phyloP scores from a whole-genome alignment of 345 rosid genomes.

The Populus pruinosa region DNA sequence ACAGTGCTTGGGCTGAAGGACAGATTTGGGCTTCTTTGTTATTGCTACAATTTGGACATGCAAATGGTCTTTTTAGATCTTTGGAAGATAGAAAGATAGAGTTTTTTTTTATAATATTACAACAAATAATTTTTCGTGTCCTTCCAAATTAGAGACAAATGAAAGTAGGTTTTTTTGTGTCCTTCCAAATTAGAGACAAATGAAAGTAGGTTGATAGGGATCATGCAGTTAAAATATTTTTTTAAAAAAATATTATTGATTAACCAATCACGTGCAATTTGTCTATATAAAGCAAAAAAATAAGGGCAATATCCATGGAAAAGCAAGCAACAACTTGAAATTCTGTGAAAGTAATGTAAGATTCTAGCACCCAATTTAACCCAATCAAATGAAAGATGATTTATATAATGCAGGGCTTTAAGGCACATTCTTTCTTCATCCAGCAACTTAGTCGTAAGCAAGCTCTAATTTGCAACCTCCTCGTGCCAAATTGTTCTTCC shows the following conservation, averaged over 20 bases:
- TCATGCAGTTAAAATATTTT: no score
- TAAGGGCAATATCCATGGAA: conserved; percentile 1
- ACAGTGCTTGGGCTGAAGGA: no score
- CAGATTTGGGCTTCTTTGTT: no score
- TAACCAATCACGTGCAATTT: no score
- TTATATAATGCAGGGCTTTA: conserved; percentile 19
- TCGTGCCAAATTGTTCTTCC: conserved; percentile 18
- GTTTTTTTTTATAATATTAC: no score
- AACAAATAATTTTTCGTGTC: not conserved
- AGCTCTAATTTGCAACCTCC: conserved; percentile 9
- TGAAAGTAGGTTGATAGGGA: no score
- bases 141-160: not conserved
- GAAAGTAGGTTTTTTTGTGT: no score
- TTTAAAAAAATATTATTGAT: no score
- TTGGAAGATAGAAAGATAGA: no score
- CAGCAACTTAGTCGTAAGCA: conserved; percentile 4
- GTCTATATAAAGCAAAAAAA: not conserved
- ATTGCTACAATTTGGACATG: no score
- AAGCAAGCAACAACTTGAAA: conserved; percentile 20
- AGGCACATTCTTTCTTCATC: conserved; percentile 16
- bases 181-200: no score
- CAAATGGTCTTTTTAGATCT: no score
- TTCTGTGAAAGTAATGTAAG: conserved; percentile 7
- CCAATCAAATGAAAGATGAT: conserved; percentile 17
- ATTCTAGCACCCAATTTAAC: conserved; percentile 20